Evolutionary conservation across 176 grass and related monocot genomes (phyloP).

Genomic region (bread wheat (Triticum aestivum)): DNA sequence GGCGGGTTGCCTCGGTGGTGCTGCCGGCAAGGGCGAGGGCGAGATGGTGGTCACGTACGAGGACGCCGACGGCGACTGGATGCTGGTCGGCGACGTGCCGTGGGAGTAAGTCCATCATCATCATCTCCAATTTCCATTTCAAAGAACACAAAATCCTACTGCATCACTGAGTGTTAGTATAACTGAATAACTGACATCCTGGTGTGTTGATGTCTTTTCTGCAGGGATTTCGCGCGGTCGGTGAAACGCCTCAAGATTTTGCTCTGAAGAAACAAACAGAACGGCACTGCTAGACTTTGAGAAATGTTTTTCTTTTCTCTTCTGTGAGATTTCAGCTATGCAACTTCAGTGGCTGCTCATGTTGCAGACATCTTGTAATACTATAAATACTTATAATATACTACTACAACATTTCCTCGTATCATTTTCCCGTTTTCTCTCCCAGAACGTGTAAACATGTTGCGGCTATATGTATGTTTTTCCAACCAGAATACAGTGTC

Average conservation of each 20-base stretch:
- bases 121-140: too few species aligned
- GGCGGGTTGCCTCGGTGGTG: background rate
- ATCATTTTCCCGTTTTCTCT: background rate
- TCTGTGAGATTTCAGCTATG: background rate
- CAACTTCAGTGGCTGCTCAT: background rate
- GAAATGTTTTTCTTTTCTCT: background rate
- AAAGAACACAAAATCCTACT: too few species aligned
- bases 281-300: background rate
- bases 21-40: background rate
- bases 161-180: too few species aligned
- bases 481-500: background rate
- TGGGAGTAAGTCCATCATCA: constrained; percentile 75
- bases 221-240: constrained; percentile 61
- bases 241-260: constrained; percentile 87
- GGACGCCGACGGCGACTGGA: constrained; percentile 90
- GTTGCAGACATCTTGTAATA: background rate
- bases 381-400: background rate
- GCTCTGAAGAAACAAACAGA: background rate
- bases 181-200: background rate
- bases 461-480: background rate
- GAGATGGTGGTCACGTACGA: constrained; percentile 55
- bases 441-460: background rate
- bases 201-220: background rate
- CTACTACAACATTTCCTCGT: background rate
- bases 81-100: constrained; percentile 88